Conservation (phyloP, 768 basidiomycete genomes). For the Boletellus sp. region DNA sequence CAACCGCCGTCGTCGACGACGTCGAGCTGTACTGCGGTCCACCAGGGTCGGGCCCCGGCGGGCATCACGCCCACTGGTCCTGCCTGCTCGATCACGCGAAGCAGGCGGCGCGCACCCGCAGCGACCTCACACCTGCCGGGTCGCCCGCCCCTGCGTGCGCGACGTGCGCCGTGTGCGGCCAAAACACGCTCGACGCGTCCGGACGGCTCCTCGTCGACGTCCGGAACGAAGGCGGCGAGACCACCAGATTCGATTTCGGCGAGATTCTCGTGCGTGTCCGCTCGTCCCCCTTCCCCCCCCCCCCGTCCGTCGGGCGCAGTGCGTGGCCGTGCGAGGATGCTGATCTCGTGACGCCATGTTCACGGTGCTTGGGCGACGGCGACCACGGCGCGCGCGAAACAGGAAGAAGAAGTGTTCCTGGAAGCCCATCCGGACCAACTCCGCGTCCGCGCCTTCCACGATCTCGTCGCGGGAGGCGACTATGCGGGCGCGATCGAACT, state of each 20-base stretch:
- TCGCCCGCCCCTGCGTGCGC: background rate
- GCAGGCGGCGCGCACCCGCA: background rate
- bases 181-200: constrained; percentile 12
- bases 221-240: constrained; percentile 26
- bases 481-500: constrained; percentile 15
- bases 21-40: constrained; percentile 23
- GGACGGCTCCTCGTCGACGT: constrained; percentile 25
- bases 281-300: too few species aligned
- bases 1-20: constrained; percentile 19
- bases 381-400: background rate
- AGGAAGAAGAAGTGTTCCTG: constrained; percentile 25
- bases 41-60: constrained; percentile 18
- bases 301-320: too few species aligned
- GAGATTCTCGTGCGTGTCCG: constrained; percentile 23
- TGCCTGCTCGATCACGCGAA: constrained; percentile 24
- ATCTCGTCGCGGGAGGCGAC: constrained; percentile 23
- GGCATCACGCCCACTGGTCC: constrained; percentile 26
- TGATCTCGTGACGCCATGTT: too few species aligned
- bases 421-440: constrained; percentile 16
- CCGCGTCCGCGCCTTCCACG: constrained; percentile 22
- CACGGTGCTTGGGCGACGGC: too few species aligned
- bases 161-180: constrained; percentile 15
- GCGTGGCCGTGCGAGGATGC: background rate
- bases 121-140: background rate
- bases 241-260: constrained; percentile 25